Evolutionary conservation across 1,284 basidiomycete genomes (phyloP).

Genomic region (Cryptococcus depauperatus): DNA sequence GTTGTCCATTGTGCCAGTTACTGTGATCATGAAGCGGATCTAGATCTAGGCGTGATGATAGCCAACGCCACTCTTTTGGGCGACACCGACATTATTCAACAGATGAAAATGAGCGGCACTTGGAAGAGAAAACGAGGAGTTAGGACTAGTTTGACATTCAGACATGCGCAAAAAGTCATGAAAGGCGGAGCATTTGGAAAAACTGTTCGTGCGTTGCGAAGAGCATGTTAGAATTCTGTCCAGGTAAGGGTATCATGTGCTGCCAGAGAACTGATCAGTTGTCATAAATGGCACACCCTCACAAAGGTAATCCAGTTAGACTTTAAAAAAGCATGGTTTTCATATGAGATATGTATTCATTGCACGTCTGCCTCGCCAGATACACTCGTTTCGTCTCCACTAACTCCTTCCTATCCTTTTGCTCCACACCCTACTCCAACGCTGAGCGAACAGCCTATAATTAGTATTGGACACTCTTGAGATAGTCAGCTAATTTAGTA

Average conservation of each 20-base stretch:
- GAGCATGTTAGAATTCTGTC: background rate
- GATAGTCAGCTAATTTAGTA: conserved; percentile 70
- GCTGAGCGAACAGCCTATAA: no score
- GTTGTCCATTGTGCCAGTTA: conserved; percentile 11
- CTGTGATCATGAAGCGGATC: conserved; percentile 4
- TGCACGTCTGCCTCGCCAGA: no score
- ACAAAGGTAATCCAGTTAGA: no score
- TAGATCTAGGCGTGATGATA: conserved; percentile 44
- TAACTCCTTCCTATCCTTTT: no score
- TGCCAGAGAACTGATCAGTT: no score
- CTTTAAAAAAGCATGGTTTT: no score
- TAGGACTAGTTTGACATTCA: conserved; percentile 77
- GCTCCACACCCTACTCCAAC: no score
- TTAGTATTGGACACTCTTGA: conserved; percentile 54
- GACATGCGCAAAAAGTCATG: conserved; percentile 64
- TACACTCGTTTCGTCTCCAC: no score
- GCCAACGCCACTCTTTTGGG: conserved; percentile 54
- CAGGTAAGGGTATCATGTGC: no score
- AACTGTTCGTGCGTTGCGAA: conserved; percentile 6
- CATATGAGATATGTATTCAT: no score
- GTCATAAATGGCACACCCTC: no score
- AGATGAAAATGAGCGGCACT: conserved; percentile 48
- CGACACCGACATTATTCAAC: conserved; percentile 44
- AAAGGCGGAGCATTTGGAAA: conserved; percentile 35
- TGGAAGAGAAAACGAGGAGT: conserved; percentile 51